Base-by-base conservation (phyloP, 23 red algal genomes). In the Gracilaria gracilis region DNA sequence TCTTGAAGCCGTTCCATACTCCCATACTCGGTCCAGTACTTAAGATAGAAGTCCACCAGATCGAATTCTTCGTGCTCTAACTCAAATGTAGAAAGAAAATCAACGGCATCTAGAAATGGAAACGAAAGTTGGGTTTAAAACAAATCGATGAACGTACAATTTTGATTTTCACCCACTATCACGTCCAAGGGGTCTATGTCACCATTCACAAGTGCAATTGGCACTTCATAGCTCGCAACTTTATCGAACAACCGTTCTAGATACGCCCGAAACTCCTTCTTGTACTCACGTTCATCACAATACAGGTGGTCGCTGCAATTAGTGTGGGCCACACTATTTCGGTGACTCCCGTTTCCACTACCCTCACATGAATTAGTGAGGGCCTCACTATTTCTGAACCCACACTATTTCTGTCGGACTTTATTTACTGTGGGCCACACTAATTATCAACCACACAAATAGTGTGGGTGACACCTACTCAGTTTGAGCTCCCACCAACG, bases 261-360 rank as follows among this genome's bases (percentile, higher is more conserved):
- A 24, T 39, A 73, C 34, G 1, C 21, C 31, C 31, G 34, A 44
- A 19, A 73, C 28, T 73, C 8, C 2, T 20, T 29, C 34, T 73
- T 73, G 67, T 73, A 40, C 67, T 73, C 67, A 44, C 12, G 4
- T 73, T 73, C 67, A 73, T 73, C 67, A 73, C 11, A 46, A 46
- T 46, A 46, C n/a, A n/a, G n/a, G n/a, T n/a, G n/a, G n/a, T n/a
- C n/a, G n/a, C n/a, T n/a, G n/a, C n/a, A n/a, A n/a, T n/a, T n/a
- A n/a, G n/a, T n/a, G n/a, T n/a, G n/a, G n/a, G n/a, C n/a, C n/a
- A n/a, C n/a, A n/a, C n/a, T n/a, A n/a, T n/a, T n/a, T n/a, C n/a
- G n/a, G n/a, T n/a, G n/a, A n/a, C n/a, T n/a, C n/a, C n/a, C n/a
- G n/a, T n/a, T n/a, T n/a, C n/a, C n/a, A n/a, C n/a, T n/a, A n/a